Evolutionary conservation across 192 early-diverging fungal genomes (phyloP).

Genomic region (Mortierella hygrophila): DNA sequence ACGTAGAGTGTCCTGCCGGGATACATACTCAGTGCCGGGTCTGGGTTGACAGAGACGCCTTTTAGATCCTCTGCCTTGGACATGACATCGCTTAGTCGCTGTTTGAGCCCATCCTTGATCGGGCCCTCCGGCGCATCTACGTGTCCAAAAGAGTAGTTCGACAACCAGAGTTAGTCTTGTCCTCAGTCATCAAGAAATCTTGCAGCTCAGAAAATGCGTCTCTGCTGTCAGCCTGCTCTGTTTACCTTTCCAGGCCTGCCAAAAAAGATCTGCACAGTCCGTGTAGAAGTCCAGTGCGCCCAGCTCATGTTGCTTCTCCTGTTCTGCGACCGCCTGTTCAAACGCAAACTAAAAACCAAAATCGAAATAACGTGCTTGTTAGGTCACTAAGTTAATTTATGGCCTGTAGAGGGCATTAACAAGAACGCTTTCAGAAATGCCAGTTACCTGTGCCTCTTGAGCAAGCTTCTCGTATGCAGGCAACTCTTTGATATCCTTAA

Average conservation of each 20-base stretch:
- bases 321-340: conserved; percentile 39
- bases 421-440: neutral
- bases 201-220: neutral
- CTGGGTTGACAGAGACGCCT: conserved; percentile 40
- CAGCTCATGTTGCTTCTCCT: conserved; percentile 55
- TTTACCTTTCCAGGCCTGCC: conserved; percentile 63
- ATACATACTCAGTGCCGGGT: conserved; percentile 31
- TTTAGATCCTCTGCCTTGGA: conserved; percentile 63
- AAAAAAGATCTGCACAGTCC: conserved; percentile 61
- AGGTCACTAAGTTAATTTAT: neutral
- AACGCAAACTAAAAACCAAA: conserved; percentile 38
- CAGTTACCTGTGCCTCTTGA: conserved; percentile 47
- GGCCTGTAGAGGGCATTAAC: neutral
- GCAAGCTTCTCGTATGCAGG: conserved; percentile 38
- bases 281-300: conserved; percentile 65
- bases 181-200: neutral
- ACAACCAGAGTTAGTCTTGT: neutral
- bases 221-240: neutral
- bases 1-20: neutral
- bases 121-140: conserved; percentile 39
- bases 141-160: neutral
- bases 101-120: conserved; percentile 31
- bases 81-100: conserved; percentile 48
- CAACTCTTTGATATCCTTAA: conserved; percentile 36
- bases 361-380: neutral